Evolutionary conservation across 192 early-diverging fungal species (phyloP).

Genomic region (Geranomyces michiganensis): DNA sequence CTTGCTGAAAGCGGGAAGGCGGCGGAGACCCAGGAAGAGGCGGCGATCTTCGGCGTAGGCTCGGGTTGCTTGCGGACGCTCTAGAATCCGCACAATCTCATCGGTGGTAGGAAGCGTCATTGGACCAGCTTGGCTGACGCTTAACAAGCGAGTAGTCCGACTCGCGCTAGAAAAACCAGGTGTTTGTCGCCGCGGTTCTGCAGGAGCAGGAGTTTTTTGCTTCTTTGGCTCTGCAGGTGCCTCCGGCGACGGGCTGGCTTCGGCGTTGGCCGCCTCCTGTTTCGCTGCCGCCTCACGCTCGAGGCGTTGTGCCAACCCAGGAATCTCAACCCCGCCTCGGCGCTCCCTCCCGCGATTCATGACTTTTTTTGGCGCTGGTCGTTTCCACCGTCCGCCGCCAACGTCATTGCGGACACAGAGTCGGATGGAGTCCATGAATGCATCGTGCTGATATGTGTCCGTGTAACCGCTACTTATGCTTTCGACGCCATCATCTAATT

Average conservation of each 20-base stretch:
- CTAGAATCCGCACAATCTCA: conserved; percentile 19
- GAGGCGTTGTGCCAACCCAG: not conserved
- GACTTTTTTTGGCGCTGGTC: not conserved
- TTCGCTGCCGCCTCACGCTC: too few species aligned
- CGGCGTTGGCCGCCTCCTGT: too few species aligned
- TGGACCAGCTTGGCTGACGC: too few species aligned
- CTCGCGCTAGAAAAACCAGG: too few species aligned
- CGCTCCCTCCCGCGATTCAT: not conserved
- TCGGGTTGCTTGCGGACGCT: conserved; percentile 24
- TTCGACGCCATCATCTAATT: not conserved
- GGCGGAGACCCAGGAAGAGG: conserved; percentile 28
- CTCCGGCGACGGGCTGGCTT: too few species aligned
- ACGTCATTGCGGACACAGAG: not conserved
- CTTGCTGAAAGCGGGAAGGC: conserved; percentile 36
- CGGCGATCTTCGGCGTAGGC: conserved; percentile 24
- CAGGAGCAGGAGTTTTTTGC: not conserved
- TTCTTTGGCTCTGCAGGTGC: not conserved
- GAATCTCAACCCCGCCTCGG: not conserved
- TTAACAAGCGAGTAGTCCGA: too few species aligned
- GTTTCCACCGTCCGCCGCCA: not conserved
- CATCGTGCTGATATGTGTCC: not conserved
- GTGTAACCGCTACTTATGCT: too few species aligned
- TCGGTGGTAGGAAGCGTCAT: not conserved
- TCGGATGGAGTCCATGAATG: not conserved
- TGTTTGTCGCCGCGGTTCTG: not conserved